Conservation (phyloP, 1,284 basidiomycete genomes). For the Somion occarium region DNA sequence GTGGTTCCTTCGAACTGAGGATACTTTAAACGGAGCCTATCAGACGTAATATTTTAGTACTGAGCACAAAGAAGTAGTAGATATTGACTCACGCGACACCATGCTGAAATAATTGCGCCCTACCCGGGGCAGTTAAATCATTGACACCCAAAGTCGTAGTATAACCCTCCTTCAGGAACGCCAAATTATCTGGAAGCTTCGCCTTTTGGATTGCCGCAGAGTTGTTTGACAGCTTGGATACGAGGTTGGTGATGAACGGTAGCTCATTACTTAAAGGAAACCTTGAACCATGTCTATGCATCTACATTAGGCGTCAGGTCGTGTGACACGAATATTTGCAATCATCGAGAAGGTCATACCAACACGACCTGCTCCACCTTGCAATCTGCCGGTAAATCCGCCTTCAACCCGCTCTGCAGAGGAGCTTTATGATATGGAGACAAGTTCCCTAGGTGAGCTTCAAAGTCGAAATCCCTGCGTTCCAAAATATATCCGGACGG, state of each 20-base stretch:
- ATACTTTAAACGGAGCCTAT: conserved; percentile 34
- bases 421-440: conserved; percentile 36
- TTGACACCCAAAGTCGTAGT: conserved; percentile 32
- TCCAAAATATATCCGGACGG: not conserved
- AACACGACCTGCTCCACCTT: conserved; percentile 39
- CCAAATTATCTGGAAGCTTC: conserved; percentile 29
- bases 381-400: conserved; percentile 37
- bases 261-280: conserved; percentile 30
- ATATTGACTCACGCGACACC: conserved; percentile 31
- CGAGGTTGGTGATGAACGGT: conserved; percentile 31
- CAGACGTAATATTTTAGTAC: not conserved
- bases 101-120: conserved; percentile 39
- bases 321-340: conserved; percentile 1
- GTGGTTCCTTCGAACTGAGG: conserved; percentile 31
- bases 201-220: conserved; percentile 25
- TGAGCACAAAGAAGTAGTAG: not conserved
- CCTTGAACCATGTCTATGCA: conserved; percentile 40
- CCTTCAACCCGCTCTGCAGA: conserved; percentile 26
- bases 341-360: conserved; percentile 19
- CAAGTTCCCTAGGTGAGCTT: conserved; percentile 30
- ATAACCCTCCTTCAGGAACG: conserved; percentile 40
- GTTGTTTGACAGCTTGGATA: conserved; percentile 29
- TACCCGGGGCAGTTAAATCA: conserved; percentile 37
- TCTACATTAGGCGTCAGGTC: conserved; percentile 17
- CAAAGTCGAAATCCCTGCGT: not conserved